These are phyloP conservation scores for Tolypocladium inflatum DNA, from an alignment of 2,329 filamentous ascomycete species.

Conservation along the genomic window DNA sequence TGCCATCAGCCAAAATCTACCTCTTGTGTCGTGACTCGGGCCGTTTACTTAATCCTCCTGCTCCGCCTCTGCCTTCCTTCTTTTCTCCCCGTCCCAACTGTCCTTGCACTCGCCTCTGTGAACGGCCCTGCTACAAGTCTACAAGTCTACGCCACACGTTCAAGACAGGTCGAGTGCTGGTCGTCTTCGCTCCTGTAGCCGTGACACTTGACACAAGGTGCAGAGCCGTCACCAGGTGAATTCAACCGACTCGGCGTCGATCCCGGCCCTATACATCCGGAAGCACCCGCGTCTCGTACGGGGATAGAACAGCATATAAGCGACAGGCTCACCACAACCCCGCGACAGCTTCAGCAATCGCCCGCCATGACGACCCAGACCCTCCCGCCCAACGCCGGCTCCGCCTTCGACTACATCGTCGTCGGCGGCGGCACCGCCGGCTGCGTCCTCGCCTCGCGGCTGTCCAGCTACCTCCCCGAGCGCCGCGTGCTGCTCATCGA, in stretches of 20 bases:
- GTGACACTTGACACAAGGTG: not conserved
- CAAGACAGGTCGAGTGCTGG: not conserved
- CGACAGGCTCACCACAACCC: not conserved
- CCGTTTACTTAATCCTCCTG: not conserved
- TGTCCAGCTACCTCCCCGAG: constrained; percentile 74
- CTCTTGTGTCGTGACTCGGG: not conserved
- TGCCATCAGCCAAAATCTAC: not conserved
- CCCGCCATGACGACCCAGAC: constrained; percentile 54
- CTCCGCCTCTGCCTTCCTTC: not conserved
- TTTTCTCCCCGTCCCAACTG: not conserved
- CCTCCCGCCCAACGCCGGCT: constrained; percentile 52
- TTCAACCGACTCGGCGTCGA: not conserved
- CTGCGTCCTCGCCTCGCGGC: constrained; percentile 71
- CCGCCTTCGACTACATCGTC: constrained; percentile 74
- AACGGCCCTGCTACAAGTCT: too few species aligned
- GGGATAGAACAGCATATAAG: not conserved
- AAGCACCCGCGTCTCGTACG: not conserved
- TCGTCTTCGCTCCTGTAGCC: not conserved
- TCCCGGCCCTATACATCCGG: not conserved
- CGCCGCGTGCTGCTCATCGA: constrained; percentile 78
- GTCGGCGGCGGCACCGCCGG: constrained; percentile 80
- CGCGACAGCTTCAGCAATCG: not conserved
- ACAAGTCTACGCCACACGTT: not conserved
- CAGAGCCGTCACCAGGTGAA: not conserved
- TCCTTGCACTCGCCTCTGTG: not conserved